Evolutionary conservation across 495 filamentous ascomycete species (phyloP).

Genomic region (Paragyromitra xinjiangensis): DNA sequence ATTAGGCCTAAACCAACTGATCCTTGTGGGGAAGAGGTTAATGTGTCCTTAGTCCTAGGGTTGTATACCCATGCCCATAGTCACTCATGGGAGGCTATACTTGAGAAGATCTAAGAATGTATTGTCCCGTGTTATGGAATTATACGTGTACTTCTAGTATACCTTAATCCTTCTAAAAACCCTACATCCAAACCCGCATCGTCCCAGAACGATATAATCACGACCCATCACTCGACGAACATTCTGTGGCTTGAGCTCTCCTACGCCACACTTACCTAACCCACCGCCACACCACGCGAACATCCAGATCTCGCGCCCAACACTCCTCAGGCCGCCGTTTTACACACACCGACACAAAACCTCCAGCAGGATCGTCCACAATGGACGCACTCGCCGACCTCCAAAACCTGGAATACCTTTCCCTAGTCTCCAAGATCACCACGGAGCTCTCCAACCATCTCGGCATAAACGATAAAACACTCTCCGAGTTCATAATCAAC

Average conservation of each 20-base stretch:
- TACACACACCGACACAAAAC: not conserved
- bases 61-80: no score
- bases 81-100: no score
- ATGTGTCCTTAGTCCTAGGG: no score
- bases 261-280: slow-evolving; percentile 1
- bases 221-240: not conserved
- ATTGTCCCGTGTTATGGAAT: no score
- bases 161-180: no score
- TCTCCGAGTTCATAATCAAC: slow-evolving; percentile 94
- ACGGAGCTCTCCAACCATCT: slow-evolving; percentile 94
- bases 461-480: slow-evolving; percentile 89
- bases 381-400: slow-evolving; percentile 81
- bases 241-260: not conserved
- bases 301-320: not conserved
- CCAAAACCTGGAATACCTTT: slow-evolving; percentile 86
- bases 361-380: not conserved
- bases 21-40: no score
- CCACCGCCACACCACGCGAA: slow-evolving; percentile 6
- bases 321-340: not conserved
- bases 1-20: no score
- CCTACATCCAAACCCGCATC: no score
- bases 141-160: no score
- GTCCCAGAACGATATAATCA: not conserved
- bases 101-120: no score
- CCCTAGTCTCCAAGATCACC: slow-evolving; percentile 92